Evolutionary conservation across 352 stramenopile species (phyloP).

Genomic region (Elongisporangium prolatum): DNA sequence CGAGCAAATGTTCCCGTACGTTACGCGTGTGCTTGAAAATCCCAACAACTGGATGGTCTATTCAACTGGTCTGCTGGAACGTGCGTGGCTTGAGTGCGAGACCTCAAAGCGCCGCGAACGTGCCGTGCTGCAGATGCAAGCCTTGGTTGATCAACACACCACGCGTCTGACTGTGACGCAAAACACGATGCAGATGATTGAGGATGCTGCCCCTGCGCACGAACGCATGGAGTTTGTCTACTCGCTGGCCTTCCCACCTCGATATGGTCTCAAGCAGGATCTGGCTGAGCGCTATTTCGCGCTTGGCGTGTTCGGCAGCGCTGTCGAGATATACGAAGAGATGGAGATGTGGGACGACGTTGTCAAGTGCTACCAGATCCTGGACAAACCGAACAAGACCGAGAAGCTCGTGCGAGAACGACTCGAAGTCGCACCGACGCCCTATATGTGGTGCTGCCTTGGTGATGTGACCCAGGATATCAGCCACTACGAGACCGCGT

Average conservation of each 20-base stretch:
- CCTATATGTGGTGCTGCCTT: constrained; percentile 93
- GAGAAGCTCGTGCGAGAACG: constrained; percentile 88
- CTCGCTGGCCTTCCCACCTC: constrained; percentile 90
- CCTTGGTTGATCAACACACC: constrained; percentile 94
- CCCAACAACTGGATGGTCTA: constrained; percentile 97
- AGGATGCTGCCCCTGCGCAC: constrained; percentile 87
- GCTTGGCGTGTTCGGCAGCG: constrained; percentile 84
- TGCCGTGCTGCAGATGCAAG: constrained; percentile 95
- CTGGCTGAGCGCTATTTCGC: constrained; percentile 92
- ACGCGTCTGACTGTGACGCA: constrained; percentile 92
- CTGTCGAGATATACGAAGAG: constrained; percentile 92
- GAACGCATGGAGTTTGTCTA: constrained; percentile 91
- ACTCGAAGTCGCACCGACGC: constrained; percentile 80
- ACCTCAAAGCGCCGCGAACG: constrained; percentile 90
- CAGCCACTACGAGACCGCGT: constrained; percentile 88
- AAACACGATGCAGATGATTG: constrained; percentile 71
- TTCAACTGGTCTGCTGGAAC: constrained; percentile 90
- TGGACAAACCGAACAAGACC: constrained; percentile 89
- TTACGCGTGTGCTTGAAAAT: constrained; percentile 91
- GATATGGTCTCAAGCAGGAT: constrained; percentile 92
- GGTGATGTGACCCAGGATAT: constrained; percentile 91
- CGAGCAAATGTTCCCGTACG: constrained; percentile 95
- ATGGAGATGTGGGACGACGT: constrained; percentile 96
- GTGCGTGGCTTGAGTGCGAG: constrained; percentile 94
- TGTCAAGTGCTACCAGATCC: constrained; percentile 92